Evolutionary conservation across 352 stramenopile species (phyloP), one percentile per base, ranked within the genome.

Genomic region (Peronospora farinosa): DNA sequence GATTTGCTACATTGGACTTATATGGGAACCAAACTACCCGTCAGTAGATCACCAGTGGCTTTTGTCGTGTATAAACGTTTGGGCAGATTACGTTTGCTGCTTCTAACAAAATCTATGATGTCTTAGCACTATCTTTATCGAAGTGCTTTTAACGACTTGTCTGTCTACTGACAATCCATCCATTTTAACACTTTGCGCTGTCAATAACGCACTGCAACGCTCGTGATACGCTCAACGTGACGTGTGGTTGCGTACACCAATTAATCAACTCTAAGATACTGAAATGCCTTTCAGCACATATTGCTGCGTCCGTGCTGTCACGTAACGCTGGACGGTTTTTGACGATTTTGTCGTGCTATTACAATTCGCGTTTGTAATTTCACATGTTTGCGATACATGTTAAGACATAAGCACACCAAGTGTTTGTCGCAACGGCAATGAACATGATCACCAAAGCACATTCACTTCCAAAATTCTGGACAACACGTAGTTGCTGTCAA

Each of bases 291-390:
- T 13, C 51, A 23, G 46, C 41, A 0, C 47, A 60, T 37, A 10
- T 40, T 8, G 42, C 39, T 9, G n/a, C 13, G 10, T 43, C 36
- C 45, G 52, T 49, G 27, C 25, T 17, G 32, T 54, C 57, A 7
- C 57, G 86, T 88, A 19, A 78, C 75, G 17, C 44, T 87, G 10
- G 73, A 87, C 11, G 77, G 75, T 0, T 21, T 86, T 91, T 50
- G 59, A 86, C 36, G 75, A 91, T 44, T 91, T 91, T 33, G 63
- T 88, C 21, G 80, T 37, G 79, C 71, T 7, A 46, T 81, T 91
- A 42, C 73, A 87, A 57, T 86, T 86, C 58, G 76, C 75, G 9
- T 79, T 67, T 40, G 44, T 69, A 51, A 79, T 3, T 51, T 83
- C 31, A 28, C 64, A 11, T 40, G 64, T 11, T 71, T 79, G 33